phyloP scores from a whole-genome alignment of 2,329 filamentous ascomycete species.

The Chrysosporium keratinophilum region DNA sequence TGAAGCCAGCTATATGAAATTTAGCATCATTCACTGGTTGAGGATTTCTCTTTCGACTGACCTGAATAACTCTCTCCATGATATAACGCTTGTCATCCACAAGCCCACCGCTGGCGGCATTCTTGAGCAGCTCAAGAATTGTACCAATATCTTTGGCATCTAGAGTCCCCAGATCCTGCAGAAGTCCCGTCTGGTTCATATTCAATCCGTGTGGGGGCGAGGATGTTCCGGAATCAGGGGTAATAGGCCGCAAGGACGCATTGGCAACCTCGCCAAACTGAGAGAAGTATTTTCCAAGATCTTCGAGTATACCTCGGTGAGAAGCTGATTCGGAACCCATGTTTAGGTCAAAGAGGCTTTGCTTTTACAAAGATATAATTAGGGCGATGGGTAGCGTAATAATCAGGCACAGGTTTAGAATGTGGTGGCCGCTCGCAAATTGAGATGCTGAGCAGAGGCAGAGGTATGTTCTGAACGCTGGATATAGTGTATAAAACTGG shows the following conservation, averaged over 20 bases:
- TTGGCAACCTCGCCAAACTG: constrained; percentile 33
- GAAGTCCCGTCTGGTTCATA: constrained; percentile 27
- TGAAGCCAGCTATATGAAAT: constrained; percentile 21
- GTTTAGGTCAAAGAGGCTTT: neutral
- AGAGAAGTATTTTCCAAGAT: constrained; percentile 28
- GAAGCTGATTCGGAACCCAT: constrained; percentile 18
- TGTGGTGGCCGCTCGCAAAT: too few relatives aligned
- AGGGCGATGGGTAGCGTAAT: neutral
- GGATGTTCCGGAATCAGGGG: constrained; percentile 34
- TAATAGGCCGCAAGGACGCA: constrained; percentile 35
- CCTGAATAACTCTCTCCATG: constrained; percentile 49
- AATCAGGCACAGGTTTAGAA: neutral
- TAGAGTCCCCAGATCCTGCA: constrained; percentile 40
- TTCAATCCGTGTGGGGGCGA: constrained; percentile 23
- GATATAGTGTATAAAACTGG: too few relatives aligned
- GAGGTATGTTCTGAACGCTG: neutral
- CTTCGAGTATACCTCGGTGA: constrained; percentile 21
- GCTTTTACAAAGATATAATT: neutral
- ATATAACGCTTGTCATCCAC: constrained; percentile 53
- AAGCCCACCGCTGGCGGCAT: constrained; percentile 40
- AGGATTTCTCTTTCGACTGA: constrained; percentile 28
- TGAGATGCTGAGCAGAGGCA: neutral
- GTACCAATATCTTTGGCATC: constrained; percentile 38
- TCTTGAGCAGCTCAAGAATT: constrained; percentile 33
- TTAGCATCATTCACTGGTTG: constrained; percentile 36